Evolutionary conservation across 768 basidiomycete species (phyloP).

Genomic region (Tricholoma terreum): DNA sequence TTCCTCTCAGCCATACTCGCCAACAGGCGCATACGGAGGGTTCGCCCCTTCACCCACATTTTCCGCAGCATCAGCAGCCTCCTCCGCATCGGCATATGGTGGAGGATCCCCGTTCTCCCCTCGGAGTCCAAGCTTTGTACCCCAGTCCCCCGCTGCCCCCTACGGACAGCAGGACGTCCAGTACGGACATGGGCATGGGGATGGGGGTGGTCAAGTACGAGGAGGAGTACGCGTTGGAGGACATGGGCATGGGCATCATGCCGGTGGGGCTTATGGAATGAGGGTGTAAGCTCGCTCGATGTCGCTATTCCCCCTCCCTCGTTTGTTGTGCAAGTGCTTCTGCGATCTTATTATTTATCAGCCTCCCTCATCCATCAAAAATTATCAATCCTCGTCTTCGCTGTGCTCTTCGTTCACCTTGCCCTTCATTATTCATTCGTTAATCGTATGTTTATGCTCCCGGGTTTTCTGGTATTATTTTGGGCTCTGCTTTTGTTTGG

Average conservation of each 20-base stretch:
- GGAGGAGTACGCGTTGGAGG: not conserved
- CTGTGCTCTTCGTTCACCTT: too few relatives aligned
- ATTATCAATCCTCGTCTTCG: not conserved
- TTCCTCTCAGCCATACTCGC: not conserved
- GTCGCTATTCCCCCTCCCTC: not conserved
- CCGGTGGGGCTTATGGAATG: not conserved
- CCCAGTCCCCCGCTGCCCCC: not conserved
- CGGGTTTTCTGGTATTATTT: too few relatives aligned
- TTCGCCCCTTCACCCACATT: constrained; percentile 2
- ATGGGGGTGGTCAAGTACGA: constrained; percentile 1
- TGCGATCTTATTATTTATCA: not conserved
- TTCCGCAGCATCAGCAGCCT: not conserved
- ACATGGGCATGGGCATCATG: not conserved
- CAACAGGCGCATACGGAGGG: not conserved
- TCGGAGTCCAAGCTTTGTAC: not conserved
- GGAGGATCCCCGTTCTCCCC: not conserved
- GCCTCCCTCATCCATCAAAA: not conserved
- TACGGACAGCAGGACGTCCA: constrained; percentile 1
- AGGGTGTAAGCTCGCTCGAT: not conserved
- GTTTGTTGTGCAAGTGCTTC: not conserved
- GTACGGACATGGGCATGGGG: constrained; percentile 1
- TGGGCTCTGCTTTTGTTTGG: too few relatives aligned
- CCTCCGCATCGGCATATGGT: not conserved
- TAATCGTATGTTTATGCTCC: too few relatives aligned
- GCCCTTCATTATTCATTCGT: too few relatives aligned